Evolutionary conservation across 2,329 filamentous ascomycete species (phyloP).

Genomic region (Verticillium zaregamsianum): DNA sequence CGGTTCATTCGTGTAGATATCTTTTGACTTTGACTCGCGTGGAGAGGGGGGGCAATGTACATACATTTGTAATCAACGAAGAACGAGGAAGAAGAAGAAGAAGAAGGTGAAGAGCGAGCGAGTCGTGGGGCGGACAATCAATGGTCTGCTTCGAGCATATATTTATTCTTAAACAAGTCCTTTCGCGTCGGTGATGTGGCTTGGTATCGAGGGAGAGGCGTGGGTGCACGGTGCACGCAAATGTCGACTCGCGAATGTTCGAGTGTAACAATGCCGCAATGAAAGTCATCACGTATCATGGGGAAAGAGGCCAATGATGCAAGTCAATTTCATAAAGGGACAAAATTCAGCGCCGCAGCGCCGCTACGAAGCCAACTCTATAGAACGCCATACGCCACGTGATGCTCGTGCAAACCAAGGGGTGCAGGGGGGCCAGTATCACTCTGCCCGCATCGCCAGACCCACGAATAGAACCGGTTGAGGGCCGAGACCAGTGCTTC

Average conservation of each 20-base stretch:
- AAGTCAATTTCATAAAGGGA: not conserved
- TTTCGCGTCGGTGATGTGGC: not conserved
- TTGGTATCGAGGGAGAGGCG: not conserved
- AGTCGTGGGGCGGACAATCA: not conserved
- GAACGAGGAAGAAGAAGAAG: constrained; percentile 1
- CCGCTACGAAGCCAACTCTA: constrained; percentile 1
- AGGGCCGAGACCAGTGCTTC: not conserved
- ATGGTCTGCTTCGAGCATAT: not conserved
- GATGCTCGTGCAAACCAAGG: not conserved
- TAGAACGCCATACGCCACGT: constrained; percentile 4
- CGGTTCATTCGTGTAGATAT: not conserved
- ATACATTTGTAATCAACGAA: constrained; percentile 12
- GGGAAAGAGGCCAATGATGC: not conserved
- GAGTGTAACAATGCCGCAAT: too few species aligned
- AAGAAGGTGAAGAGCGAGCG: not conserved
- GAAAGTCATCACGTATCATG: too few species aligned
- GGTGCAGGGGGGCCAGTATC: not conserved
- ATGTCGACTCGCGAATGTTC: too few species aligned
- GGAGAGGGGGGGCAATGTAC: constrained; percentile 3
- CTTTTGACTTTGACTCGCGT: not conserved
- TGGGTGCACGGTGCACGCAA: not conserved
- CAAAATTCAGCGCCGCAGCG: not conserved
- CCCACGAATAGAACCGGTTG: not conserved
- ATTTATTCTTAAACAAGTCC: not conserved
- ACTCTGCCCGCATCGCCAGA: not conserved